These are phyloP conservation scores for Pseudozyma sp. DNA, from an alignment of 1,284 basidiomycete genomes.

Conservation along the genomic window DNA sequence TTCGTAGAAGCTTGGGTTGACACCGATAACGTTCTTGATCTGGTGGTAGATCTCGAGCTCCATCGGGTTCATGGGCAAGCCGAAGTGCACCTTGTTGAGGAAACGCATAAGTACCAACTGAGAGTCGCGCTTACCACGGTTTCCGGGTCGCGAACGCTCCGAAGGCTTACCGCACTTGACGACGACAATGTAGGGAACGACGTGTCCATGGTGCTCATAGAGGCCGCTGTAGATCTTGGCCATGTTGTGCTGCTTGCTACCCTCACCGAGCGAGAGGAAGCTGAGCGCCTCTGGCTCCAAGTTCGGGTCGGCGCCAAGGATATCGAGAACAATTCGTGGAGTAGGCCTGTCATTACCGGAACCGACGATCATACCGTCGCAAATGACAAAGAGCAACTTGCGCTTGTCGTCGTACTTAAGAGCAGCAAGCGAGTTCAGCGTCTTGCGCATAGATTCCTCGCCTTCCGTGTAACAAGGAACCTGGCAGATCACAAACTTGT, in stretches of 20 bases:
- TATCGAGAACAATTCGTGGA: conserved; percentile 88
- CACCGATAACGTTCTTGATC: conserved; percentile 99
- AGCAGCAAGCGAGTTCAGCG: conserved; percentile 92
- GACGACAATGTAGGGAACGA: conserved; percentile 95
- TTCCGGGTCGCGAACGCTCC: conserved; percentile 91
- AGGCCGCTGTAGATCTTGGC: conserved; percentile 97
- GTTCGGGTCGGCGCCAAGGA: conserved; percentile 92
- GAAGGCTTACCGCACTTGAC: conserved; percentile 96
- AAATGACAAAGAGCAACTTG: conserved; percentile 92
- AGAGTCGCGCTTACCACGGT: conserved; percentile 78
- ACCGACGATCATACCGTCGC: conserved; percentile 98
- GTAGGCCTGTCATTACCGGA: conserved; percentile 79
- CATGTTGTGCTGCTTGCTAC: conserved; percentile 96
- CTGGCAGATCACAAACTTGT: conserved; percentile 98
- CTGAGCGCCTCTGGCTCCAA: conserved; percentile 93
- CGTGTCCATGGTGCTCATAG: conserved; percentile 93
- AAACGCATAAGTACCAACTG: conserved; percentile 97
- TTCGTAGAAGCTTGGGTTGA: conserved; percentile 98
- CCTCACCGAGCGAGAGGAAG: conserved; percentile 93
- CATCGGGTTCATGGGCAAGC: conserved; percentile 92
- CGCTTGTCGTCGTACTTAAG: conserved; percentile 99
- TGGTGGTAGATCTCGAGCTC: conserved; percentile 99
- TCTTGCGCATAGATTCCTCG: conserved; percentile 84
- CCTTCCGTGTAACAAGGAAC: conserved; percentile 98
- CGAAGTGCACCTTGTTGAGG: conserved; percentile 98